Conservation (phyloP, 768 basidiomycete species). For the Pisolithus sp. region DNA sequence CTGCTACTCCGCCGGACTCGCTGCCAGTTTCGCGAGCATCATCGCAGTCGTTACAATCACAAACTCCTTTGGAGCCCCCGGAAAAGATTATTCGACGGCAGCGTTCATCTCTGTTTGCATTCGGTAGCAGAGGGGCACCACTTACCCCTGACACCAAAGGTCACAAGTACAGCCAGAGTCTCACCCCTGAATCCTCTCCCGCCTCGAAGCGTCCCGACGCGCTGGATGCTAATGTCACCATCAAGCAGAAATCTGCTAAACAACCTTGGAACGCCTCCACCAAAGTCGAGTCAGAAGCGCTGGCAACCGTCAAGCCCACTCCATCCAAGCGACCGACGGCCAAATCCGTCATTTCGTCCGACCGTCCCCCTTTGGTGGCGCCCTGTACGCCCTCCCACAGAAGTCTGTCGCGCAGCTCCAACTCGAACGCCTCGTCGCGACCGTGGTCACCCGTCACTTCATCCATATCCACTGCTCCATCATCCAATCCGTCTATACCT, state of each 20-base stretch:
- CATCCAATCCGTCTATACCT: conserved; percentile 36
- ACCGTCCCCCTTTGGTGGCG: conserved; percentile 40
- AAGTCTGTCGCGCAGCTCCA: conserved; percentile 67
- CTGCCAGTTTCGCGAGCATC: conserved; percentile 39
- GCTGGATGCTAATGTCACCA: conserved; percentile 33
- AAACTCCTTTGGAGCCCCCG: conserved; percentile 52
- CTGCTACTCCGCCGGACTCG: conserved; percentile 38
- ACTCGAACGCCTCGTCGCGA: conserved; percentile 55
- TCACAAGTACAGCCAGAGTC: conserved; percentile 66
- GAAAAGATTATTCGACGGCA: conserved; percentile 40
- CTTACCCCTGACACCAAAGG: conserved; percentile 46
- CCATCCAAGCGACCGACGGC: conserved; percentile 44
- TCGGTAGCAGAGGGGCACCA: conserved; percentile 39
- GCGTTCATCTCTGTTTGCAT: conserved; percentile 55
- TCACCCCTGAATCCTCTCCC: conserved; percentile 67
- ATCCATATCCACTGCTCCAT: conserved; percentile 63
- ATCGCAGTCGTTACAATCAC: conserved; percentile 19
- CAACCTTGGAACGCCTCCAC: conserved; percentile 81
- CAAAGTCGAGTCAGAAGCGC: conserved; percentile 52
- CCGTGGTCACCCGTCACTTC: conserved; percentile 77
- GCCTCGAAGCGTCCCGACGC: conserved; percentile 26
- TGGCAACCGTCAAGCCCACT: conserved; percentile 40
- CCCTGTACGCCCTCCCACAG: conserved; percentile 50
- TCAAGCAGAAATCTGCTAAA: conserved; percentile 36
- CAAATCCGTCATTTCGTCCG: conserved; percentile 41